Percentiles rank a stretch among this genome's conserved stretches.
These are phyloP conservation scores for Stachybotrys chartarum DNA, from an alignment of 2,329 filamentous ascomycete species.

Conservation along the genomic window DNA sequence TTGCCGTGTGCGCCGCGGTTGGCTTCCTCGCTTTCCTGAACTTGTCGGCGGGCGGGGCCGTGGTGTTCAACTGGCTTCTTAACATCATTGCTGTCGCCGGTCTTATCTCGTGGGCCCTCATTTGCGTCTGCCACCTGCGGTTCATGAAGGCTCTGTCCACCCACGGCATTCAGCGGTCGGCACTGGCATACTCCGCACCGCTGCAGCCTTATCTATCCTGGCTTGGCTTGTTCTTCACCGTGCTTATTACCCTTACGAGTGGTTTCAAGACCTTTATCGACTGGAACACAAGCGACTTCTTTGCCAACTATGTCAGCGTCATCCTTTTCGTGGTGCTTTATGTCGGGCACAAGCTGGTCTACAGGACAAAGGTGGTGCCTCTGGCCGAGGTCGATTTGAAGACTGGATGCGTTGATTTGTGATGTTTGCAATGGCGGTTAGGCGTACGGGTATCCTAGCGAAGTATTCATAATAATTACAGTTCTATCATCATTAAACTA, in stretches of 20 bases:
- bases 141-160: conserved; percentile 54
- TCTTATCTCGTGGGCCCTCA: conserved; percentile 64
- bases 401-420: conserved; percentile 1
- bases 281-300: conserved; percentile 55
- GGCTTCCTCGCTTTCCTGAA: conserved; percentile 63
- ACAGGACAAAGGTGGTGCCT: conserved; percentile 29
- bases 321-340: conserved; percentile 56
- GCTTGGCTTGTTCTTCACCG: conserved; percentile 59
- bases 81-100: conserved; percentile 64
- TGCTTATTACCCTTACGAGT: conserved; percentile 58
- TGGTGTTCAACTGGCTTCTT: conserved; percentile 66
- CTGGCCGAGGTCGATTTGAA: conserved; percentile 27
- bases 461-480: no score
- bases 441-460: no score
- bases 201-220: conserved; percentile 58
- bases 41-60: conserved; percentile 46
- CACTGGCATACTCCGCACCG: conserved; percentile 54
- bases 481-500: no score
- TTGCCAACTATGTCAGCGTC: conserved; percentile 57
- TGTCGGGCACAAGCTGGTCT: conserved; percentile 50
- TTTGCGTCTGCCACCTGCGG: conserved; percentile 55
- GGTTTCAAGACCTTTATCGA: conserved; percentile 62
- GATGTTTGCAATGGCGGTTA: not conserved
- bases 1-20: conserved; percentile 45
- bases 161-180: conserved; percentile 49